Evolutionary conservation across 768 basidiomycete genomes (phyloP), one percentile per base, ranked within the genome.

Genomic region (Podaxis sp.): DNA sequence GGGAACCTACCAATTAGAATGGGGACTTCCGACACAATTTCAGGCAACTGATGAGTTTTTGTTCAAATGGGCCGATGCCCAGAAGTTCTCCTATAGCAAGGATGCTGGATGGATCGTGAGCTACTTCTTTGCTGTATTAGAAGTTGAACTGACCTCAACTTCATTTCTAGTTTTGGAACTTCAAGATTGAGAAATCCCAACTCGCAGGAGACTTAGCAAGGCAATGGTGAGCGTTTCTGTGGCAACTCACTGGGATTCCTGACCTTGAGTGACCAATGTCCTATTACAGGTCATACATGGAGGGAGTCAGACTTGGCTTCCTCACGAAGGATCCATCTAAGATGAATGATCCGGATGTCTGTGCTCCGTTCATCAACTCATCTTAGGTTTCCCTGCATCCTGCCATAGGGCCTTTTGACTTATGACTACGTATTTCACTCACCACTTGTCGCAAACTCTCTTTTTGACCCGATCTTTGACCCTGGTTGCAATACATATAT

Each of bases 21-120:
- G 78, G 77, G 71, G 80, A 16, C 77, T 90, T 21, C 68, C 87
- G 10, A 90, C 88, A 1, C 77, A 88, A 61, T 90, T 89, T 70
- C 52, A 70, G 32, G 85, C 88, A 4, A 81, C 84, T 2, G 79
- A 89, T 55, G 79, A 68, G 0, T 90, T 90, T 75, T 69, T 90
- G 46, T 62, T 54, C 60, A 72, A 87, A 66, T 90, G 89, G 89
- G 89, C 87, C 10, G 89, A 90, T 64, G 87, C 89, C 25, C 89
- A 90, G 70, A 90, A 90, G 69, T 71, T 83, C 40, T 76, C 81
- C 1, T 90, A 89, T 56, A 77, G 79, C 57, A 71, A 86, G 62
- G 77, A 79, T 36, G 78, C 79, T 1, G 88, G 88, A 27, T 90
- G 88, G 87, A 77, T 89, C 44, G 87, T 88, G 63, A 72, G 85